Conservation (phyloP, 441 rosid genomes). For the Kokia cookei region DNA sequence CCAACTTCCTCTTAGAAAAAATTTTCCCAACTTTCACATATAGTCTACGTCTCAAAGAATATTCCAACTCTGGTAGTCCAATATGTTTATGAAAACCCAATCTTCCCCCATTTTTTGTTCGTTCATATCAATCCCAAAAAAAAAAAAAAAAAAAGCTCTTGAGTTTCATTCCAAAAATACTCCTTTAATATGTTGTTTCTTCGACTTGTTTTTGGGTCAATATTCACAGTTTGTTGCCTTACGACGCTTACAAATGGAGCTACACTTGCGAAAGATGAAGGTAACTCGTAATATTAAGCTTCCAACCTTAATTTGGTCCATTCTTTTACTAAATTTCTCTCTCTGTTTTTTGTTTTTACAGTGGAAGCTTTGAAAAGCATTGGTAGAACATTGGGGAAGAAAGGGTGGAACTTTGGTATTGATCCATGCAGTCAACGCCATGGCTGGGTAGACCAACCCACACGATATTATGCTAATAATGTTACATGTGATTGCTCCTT, state of each 20-base stretch:
- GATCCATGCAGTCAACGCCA: constrained; percentile 40
- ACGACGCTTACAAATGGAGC: constrained; percentile 12
- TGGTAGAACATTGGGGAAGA: constrained; percentile 30
- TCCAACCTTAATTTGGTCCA: neutral
- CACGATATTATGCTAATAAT: neutral
- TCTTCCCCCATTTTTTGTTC: neutral
- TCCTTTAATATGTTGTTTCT: neutral
- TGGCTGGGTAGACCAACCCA: neutral
- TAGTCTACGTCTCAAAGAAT: neutral
- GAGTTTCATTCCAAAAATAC: constrained; percentile 11
- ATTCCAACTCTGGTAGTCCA: neutral
- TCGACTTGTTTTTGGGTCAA: constrained; percentile 12
- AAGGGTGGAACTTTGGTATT: constrained; percentile 19
- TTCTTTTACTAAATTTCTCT: neutral
- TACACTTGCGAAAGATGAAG: constrained; percentile 27
- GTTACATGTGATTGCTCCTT: neutral
- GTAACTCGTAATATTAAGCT: neutral
- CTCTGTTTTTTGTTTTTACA: neutral
- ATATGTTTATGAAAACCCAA: neutral
- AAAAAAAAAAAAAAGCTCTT: neutral
- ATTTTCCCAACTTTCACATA: too few relatives aligned
- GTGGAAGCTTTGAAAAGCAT: constrained; percentile 39
- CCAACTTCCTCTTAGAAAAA: too few relatives aligned
- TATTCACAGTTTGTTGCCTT: constrained; percentile 10
- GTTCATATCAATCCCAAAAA: neutral